Conservation (phyloP, 108 stramenopile genomes). For the Seminavis robusta region DNA sequence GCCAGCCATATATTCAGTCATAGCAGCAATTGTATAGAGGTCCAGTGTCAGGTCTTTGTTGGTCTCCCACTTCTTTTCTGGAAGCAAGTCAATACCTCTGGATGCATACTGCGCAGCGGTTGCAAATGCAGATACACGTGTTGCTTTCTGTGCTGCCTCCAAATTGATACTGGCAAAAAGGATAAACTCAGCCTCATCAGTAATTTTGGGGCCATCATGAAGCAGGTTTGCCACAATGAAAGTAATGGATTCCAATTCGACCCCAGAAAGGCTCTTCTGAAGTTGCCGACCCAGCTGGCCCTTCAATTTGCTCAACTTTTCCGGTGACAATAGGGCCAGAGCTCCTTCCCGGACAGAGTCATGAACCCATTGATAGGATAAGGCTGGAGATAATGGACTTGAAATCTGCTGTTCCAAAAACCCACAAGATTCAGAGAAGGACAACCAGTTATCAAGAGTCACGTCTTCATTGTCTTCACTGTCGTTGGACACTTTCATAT, state of each 20-base stretch:
- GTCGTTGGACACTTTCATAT: too few relatives aligned
- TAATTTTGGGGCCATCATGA: neutral
- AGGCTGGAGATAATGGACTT: too few relatives aligned
- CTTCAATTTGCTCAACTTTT: neutral
- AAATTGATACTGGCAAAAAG: neutral
- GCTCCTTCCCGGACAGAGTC: neutral
- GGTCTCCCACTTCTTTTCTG: neutral
- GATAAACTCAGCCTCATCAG: too few relatives aligned
- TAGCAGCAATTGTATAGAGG: neutral
- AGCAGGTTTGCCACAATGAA: constrained; percentile 1
- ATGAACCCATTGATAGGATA: neutral
- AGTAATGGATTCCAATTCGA: neutral
- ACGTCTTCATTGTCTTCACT: too few relatives aligned
- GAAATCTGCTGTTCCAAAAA: neutral
- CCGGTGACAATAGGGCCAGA: neutral
- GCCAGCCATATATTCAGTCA: too few relatives aligned
- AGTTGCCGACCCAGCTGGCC: neutral
- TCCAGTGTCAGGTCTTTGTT: neutral
- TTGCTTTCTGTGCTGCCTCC: neutral
- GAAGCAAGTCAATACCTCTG: neutral
- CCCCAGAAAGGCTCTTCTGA: neutral
- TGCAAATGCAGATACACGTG: neutral
- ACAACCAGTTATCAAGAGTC: neutral
- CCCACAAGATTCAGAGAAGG: neutral
- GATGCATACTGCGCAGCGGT: neutral